These are phyloP conservation scores for Juglanconis sp. DNA, from an alignment of 2,329 filamentous ascomycete species.

Conservation along the genomic window DNA sequence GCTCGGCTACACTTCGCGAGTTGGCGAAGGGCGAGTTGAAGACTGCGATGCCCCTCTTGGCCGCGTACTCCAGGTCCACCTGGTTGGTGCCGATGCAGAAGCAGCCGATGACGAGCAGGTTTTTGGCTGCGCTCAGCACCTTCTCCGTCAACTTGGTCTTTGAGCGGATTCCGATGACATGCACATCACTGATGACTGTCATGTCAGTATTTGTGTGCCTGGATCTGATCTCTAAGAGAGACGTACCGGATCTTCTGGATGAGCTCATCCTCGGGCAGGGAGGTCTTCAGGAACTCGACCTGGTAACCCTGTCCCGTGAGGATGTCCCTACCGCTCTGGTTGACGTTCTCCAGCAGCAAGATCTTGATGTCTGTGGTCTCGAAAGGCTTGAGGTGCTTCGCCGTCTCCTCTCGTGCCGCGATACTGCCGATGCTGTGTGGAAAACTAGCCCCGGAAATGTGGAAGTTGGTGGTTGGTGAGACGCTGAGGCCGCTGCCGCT, in stretches of 20 bases:
- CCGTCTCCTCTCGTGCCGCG: constrained; percentile 5
- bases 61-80: constrained; percentile 81
- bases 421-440: constrained; percentile 38
- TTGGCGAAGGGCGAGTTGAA: constrained; percentile 99
- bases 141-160: constrained; percentile 91
- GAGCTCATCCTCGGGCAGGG: constrained; percentile 85
- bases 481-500: constrained; percentile 64
- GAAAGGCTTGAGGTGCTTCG: constrained; percentile 89
- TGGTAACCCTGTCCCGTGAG: constrained; percentile 87
- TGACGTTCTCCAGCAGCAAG: constrained; percentile 91
- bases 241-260: constrained; percentile 91
- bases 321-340: constrained; percentile 82
- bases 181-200: constrained; percentile 66
- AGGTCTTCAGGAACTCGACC: constrained; percentile 86
- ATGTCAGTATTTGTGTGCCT: constrained; percentile 19
- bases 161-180: constrained; percentile 96
- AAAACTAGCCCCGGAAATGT: constrained; percentile 66
- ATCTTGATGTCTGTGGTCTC: constrained; percentile 96
- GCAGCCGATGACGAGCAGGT: constrained; percentile 92
- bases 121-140: constrained; percentile 85
- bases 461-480: constrained; percentile 72
- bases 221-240: neutral
- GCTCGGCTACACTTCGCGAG: constrained; percentile 91
- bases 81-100: constrained; percentile 99
- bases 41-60: constrained; percentile 83